Conservation (phyloP, 306 rosid species). For the Cucumis hystrix region DNA sequence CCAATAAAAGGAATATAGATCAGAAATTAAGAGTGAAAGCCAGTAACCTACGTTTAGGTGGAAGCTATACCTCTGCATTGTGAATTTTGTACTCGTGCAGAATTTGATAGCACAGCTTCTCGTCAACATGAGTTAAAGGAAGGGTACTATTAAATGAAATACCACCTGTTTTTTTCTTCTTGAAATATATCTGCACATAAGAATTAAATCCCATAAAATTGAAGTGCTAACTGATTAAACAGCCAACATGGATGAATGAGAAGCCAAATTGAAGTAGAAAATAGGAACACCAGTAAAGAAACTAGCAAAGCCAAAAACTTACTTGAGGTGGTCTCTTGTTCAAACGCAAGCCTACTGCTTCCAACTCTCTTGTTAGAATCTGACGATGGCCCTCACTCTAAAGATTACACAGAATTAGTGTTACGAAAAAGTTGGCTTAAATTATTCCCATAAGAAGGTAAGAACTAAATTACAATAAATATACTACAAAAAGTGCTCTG, state of each 20-base stretch:
- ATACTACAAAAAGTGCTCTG: not conserved
- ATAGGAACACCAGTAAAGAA: slow-evolving; percentile 5
- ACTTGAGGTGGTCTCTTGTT: slow-evolving; percentile 98
- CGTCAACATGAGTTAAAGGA: slow-evolving; percentile 89
- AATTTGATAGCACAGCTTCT: slow-evolving; percentile 97
- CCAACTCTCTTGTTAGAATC: slow-evolving; percentile 90
- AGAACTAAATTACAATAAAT: not conserved
- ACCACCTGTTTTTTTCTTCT: slow-evolving; percentile 94
- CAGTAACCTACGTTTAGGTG: not conserved
- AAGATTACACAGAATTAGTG: slow-evolving; percentile 4
- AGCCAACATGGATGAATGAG: not conserved
- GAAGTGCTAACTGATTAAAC: not conserved
- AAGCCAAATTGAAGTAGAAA: not conserved
- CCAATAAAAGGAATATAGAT: not conserved
- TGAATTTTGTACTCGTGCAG: slow-evolving; percentile 98
- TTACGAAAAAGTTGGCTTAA: slow-evolving; percentile 1
- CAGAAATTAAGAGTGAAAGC: not conserved
- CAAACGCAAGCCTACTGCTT: slow-evolving; percentile 95
- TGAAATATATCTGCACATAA: slow-evolving; percentile 79
- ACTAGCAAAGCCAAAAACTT: slow-evolving; percentile 12
- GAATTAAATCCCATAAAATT: slow-evolving; percentile 4
- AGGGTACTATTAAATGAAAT: slow-evolving; percentile 91
- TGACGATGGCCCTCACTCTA: slow-evolving; percentile 99
- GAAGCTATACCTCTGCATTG: slow-evolving; percentile 80
- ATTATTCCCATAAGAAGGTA: slow-evolving; percentile 4